These are phyloP conservation scores for Ustanciosporium gigantosporum DNA, from an alignment of 1,284 basidiomycete genomes.

Conservation along the genomic window DNA sequence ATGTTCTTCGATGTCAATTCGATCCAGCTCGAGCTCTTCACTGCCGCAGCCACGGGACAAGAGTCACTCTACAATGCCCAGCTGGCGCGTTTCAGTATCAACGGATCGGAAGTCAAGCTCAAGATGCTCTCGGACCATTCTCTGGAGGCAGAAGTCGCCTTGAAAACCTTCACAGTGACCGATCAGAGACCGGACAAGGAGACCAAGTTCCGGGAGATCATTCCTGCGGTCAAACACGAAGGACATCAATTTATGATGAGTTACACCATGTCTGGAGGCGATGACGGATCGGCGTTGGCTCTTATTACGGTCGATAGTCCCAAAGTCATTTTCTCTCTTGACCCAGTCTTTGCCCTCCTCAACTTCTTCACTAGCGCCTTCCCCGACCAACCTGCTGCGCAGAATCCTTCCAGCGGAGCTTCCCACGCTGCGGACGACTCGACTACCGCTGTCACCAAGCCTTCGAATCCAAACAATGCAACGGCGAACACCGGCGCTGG, in stretches of 20 bases:
- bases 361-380: slow-evolving; percentile 80
- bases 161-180: slow-evolving; percentile 87
- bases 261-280: slow-evolving; percentile 73
- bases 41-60: slow-evolving; percentile 69
- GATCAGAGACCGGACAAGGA: slow-evolving; percentile 78
- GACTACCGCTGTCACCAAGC: neutral
- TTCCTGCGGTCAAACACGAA: slow-evolving; percentile 85
- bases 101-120: slow-evolving; percentile 76
- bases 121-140: slow-evolving; percentile 84
- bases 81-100: slow-evolving; percentile 82
- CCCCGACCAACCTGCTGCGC: slow-evolving; percentile 2
- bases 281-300: slow-evolving; percentile 70
- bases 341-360: slow-evolving; percentile 85
- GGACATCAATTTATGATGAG: slow-evolving; percentile 94
- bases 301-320: slow-evolving; percentile 91
- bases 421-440: neutral
- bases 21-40: slow-evolving; percentile 91
- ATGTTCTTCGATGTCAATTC: slow-evolving; percentile 74
- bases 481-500: neutral
- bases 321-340: slow-evolving; percentile 87
- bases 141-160: slow-evolving; percentile 80
- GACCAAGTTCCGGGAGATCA: slow-evolving; percentile 90
- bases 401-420: neutral
- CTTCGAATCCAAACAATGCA: neutral
- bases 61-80: slow-evolving; percentile 75